phyloP scores from a whole-genome alignment of 306 rosid species.

The Fragaria vesca region DNA sequence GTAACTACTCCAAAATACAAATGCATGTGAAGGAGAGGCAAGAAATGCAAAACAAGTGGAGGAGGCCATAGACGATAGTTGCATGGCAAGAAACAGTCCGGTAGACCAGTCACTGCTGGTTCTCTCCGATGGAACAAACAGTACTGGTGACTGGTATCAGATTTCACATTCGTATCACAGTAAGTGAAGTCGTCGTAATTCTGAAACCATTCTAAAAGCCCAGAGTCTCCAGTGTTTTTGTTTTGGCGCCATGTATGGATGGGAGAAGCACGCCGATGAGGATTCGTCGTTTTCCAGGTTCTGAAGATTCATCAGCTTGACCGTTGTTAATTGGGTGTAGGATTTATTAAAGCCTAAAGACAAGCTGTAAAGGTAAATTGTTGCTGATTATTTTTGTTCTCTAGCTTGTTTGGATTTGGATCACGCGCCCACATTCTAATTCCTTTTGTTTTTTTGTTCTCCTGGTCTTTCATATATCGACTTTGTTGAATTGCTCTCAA shows the following conservation, averaged over 20 bases:
- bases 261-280: slow-evolving; percentile 20
- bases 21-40: too few species aligned
- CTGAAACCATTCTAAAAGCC: background rate
- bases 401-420: background rate
- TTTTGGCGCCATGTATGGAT: background rate
- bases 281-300: background rate
- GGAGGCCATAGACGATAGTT: background rate
- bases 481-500: too few species aligned
- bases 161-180: background rate
- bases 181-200: background rate
- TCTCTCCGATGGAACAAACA: slow-evolving; percentile 7
- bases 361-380: slow-evolving; percentile 1
- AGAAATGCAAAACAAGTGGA: background rate
- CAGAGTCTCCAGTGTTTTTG: background rate
- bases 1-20: too few species aligned
- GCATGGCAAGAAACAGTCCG: background rate
- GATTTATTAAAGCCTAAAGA: background rate
- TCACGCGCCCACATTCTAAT: slow-evolving; percentile 9
- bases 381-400: background rate
- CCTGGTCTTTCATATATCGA: too few species aligned
- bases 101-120: background rate
- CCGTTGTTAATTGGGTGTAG: background rate
- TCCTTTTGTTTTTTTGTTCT: background rate
- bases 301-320: slow-evolving; percentile 5
- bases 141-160: background rate